Evolutionary conservation across 306 rosid genomes (phyloP).

Genomic region (Rosa persica): DNA sequence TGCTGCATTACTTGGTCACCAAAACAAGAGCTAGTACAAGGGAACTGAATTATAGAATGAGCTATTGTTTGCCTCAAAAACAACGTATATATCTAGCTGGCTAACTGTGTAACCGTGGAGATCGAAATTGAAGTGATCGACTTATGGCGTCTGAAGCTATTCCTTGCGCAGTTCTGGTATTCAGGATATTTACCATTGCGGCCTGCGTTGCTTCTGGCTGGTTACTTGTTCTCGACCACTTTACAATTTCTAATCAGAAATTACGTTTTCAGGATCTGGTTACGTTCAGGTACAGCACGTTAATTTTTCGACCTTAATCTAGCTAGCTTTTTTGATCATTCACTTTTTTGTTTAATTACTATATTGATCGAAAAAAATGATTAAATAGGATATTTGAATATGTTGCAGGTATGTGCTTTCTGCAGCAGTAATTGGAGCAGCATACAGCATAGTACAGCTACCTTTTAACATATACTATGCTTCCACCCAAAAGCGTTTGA

Average conservation of each 20-base stretch:
- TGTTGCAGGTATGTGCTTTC: conserved; percentile 37
- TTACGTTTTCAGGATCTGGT: conserved; percentile 35
- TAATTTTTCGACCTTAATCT: background rate
- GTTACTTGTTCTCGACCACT: conserved; percentile 32
- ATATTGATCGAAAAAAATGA: background rate
- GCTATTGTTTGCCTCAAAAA: no score
- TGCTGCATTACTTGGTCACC: background rate
- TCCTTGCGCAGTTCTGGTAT: conserved; percentile 34
- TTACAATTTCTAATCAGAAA: conserved; percentile 9
- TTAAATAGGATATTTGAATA: background rate
- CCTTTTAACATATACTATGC: conserved; percentile 48
- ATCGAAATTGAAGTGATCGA: background rate
- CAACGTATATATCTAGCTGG: background rate
- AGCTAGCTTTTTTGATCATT: background rate
- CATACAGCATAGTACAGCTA: conserved; percentile 47
- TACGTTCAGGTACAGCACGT: conserved; percentile 31
- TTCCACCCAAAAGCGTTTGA: conserved; percentile 35
- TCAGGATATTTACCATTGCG: conserved; percentile 45
- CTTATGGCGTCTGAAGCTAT: conserved; percentile 23
- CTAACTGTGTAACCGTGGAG: background rate
- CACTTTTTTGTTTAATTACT: background rate
- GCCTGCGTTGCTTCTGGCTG: conserved; percentile 32
- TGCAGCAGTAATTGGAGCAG: conserved; percentile 41
- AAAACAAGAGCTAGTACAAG: background rate
- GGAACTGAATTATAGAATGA: background rate